Evolutionary conservation across 1,284 basidiomycete genomes (phyloP), one percentile per base, ranked within the genome.

Genomic region (Mycena citricolor): DNA sequence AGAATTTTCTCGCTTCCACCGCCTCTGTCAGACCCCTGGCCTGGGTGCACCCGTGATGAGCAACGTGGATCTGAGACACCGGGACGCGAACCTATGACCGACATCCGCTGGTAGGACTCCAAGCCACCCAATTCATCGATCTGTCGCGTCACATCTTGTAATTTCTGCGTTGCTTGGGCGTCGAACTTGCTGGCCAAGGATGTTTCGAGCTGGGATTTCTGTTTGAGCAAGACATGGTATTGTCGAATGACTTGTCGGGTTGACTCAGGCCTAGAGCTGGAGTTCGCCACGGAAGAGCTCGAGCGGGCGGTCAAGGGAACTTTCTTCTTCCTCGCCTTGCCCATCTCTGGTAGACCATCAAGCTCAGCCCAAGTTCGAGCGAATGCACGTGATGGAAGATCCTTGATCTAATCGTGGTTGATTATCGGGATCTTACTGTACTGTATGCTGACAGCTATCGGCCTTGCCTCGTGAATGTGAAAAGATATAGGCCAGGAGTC

Each of bases 1-100:
- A 93, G 66, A 1, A 92, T 70, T 56, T 79, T 86, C 57, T 92
- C 87, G 55, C 84, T 89, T 12, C 91, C 91, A 5, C 91, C 91
- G 13, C 91, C 91, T 42, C 91, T 69, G 51, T 91, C 85, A 11
- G 67, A 73, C 4, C 82, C 77, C 60, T 94, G 91, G 1, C 91
- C 91, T 14, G 86, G 73, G 37, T 67, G 75, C 30, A 89, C 92
- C 73, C 91, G 89, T 31, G 29, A 32, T n/a, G 14, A 11, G 14
- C 13, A 36, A 22, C 31, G 31, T 13, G 10, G n/a, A n/a, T n/a
- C n/a, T 20, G 13, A 20, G 22, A 31, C 19, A 24, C 19, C 11
- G 11, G 8, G 28, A 32, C 16, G 17, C 14, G 17, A 21, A 38
- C 36, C 91, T n/a, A 87, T 72, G 39, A 68, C 76, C 32, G 90